A percentile compares a stretch with the other conserved stretches of the same genome.
phyloP scores from a whole-genome alignment of 495 filamentous ascomycete species.

The Aspergillus wentii region DNA sequence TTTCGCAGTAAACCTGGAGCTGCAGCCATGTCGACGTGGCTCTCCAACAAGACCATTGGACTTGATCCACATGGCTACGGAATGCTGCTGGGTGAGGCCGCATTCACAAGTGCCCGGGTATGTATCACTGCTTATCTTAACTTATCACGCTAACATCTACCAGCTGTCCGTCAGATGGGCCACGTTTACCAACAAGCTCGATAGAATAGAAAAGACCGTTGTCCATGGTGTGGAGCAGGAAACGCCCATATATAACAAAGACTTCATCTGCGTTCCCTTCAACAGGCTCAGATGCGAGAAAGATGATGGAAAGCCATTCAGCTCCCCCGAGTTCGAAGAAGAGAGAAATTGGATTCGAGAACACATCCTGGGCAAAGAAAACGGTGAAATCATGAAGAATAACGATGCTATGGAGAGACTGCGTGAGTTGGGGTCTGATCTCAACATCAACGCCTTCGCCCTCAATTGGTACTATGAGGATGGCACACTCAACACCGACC shows the following conservation, averaged over 20 bases:
- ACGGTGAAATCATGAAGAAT: slow-evolving; percentile 25
- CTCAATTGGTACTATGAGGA: slow-evolving; percentile 35
- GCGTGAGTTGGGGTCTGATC: slow-evolving; percentile 34
- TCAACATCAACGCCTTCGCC: slow-evolving; percentile 45
- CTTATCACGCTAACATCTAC: not conserved
- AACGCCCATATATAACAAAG: no score
- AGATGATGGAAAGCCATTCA: slow-evolving; percentile 10
- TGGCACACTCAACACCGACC: slow-evolving; percentile 34
- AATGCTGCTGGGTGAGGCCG: slow-evolving; percentile 29
- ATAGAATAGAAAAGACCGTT: not conserved
- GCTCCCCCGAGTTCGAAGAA: no score
- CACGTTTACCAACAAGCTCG: slow-evolving; percentile 21
- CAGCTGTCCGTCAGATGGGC: slow-evolving; percentile 41
- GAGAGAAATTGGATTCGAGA: slow-evolving; percentile 36
- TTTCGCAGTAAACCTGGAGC: slow-evolving; percentile 43
- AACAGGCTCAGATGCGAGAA: slow-evolving; percentile 36
- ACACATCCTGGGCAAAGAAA: slow-evolving; percentile 28
- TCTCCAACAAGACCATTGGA: slow-evolving; percentile 33
- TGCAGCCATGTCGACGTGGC: slow-evolving; percentile 35
- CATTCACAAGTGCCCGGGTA: slow-evolving; percentile 30
- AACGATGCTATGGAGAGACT: slow-evolving; percentile 26
- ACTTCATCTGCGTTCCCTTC: slow-evolving; percentile 38
- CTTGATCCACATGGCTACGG: slow-evolving; percentile 31
- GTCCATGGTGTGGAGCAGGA: no score
- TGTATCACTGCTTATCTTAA: slow-evolving; percentile 2